Base-by-base conservation (phyloP, 2,329 filamentous ascomycete species). In the Zasmidium cellare region DNA sequence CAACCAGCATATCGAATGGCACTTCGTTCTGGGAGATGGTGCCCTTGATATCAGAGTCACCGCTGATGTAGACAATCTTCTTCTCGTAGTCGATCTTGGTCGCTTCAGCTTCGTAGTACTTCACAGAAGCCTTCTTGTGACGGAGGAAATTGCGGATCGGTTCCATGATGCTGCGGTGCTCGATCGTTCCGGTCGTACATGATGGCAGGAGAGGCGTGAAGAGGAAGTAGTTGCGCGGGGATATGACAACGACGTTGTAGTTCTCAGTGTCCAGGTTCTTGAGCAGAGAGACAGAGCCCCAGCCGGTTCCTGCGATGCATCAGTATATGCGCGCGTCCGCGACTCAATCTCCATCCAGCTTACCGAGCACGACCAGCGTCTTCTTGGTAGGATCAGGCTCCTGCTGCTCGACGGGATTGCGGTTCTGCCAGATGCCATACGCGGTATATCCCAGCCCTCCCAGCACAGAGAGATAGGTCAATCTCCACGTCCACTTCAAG, bases 121-220 rank as follows among this genome's bases (percentile, higher is more conserved):
- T 94, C 75, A 96, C 94, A 50, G 87, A 84, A 64, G 91, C 89
- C 79, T 91, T 92, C 85, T 97, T 97, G 80, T 94, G 90, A 72
- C 92, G 90, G 68, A 96, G 84, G 76, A 99, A 96, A 75, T 94
- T 91, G 74, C 94, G 91, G 70, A 99, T 89, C 57, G 94, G 94
- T 81, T 99, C 94, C 94, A 99, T 99, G 78, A 99, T 99, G 73
- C 92, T 97, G 75, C 94, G 91, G 82, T 97, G 94, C 83, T 99
- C 94, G 76, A 99, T 94, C 69, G 91, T 89, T 71, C 94, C 94
- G 66, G 93, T 97, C 53, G 94, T 97, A 80, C 94, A 99, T 73
- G 93, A 97, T 65, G 94, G 94, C 61, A 99, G 86, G 59, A 99
- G 87, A 60, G 94, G 94, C 25, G 94, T 99, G 84, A 99, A 99